Base-by-base conservation (phyloP, 2,329 filamentous ascomycete species). In the Mariannaea sp. region DNA sequence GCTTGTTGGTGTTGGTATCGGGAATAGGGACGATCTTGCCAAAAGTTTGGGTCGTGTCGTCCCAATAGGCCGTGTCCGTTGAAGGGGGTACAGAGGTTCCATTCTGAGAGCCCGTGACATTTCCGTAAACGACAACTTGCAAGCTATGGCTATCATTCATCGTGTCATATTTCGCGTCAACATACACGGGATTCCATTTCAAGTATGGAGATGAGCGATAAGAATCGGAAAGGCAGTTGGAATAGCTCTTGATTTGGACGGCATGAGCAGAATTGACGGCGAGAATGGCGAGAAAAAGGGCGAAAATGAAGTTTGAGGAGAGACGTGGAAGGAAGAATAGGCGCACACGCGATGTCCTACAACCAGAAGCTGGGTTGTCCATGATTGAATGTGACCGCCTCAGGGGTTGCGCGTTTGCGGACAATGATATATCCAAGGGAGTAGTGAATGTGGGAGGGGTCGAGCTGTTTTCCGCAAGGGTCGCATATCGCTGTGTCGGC, bases 121-220 rank as follows among this genome's bases (percentile, higher is more conserved):
- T 97, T 45, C 92, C 93, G 77, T 91, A 97, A 40, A 96, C 82
- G 1, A 86, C 94, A 49, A 97, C 77, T 58, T 83, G 85, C 42
- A 99, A 78, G 33, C 80, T 83, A 67, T 92, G 84, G 44, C 75
- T 79, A 4, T 81, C 70, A 58, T 81, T 75, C 12, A 75, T 71
- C 22, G 81, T 79, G 64, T 90, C 81, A 76, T 96, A 96, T 16
- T 76, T 74, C 51, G 90, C 93, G 65, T 89, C 85, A 52, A 94
- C 83, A 62, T 82, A 85, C 29, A 87, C 71, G 3, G 94, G 92
- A 10, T 85, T 78, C 76, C 93, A 96, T 75, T 97, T 92, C 26
- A 97, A 80, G 57, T 81, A 81, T 29, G 76, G 71, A 12, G 68
- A 73, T 39, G 80, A 80, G 54, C 84, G 77, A 68, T 87, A 80